Conservation (phyloP, 225 moss, liverwort and hornwort genomes). For the Antitrichia curtipendula region DNA sequence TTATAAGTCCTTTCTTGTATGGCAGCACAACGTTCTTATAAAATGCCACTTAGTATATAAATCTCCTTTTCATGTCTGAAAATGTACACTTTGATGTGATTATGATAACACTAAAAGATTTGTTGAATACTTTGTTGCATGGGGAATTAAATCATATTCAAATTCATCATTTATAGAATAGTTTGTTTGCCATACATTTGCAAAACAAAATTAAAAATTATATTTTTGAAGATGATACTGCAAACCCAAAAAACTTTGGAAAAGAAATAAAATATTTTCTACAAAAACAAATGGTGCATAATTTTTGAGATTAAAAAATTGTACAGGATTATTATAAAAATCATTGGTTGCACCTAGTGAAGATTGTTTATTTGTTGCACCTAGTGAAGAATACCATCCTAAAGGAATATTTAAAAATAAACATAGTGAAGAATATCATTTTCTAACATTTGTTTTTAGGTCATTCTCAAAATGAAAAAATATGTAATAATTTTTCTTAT, state of each 20-base stretch:
- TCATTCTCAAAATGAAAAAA: neutral
- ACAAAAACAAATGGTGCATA: neutral
- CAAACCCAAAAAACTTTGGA: too few species aligned
- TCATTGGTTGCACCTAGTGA: neutral
- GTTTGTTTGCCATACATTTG: too few species aligned
- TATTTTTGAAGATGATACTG: too few species aligned
- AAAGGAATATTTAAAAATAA: neutral
- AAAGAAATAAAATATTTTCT: neutral
- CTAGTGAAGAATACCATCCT: neutral
- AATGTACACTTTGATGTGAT: too few species aligned
- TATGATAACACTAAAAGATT: too few species aligned
- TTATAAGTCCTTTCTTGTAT: neutral
- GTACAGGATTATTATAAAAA: neutral
- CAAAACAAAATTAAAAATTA: too few species aligned
- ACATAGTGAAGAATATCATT: neutral
- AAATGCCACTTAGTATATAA: rapidly evolving
- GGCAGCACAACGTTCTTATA: neutral
- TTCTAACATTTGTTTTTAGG: neutral
- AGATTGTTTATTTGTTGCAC: neutral
- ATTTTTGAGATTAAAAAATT: neutral
- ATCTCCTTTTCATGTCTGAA: too few species aligned
- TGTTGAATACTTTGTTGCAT: too few species aligned
- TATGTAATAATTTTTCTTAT: too few species aligned
- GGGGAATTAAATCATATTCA: too few species aligned
- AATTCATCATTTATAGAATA: too few species aligned